Conservation (phyloP, 2,329 filamentous ascomycete species). For the Grosmannia huntii region DNA sequence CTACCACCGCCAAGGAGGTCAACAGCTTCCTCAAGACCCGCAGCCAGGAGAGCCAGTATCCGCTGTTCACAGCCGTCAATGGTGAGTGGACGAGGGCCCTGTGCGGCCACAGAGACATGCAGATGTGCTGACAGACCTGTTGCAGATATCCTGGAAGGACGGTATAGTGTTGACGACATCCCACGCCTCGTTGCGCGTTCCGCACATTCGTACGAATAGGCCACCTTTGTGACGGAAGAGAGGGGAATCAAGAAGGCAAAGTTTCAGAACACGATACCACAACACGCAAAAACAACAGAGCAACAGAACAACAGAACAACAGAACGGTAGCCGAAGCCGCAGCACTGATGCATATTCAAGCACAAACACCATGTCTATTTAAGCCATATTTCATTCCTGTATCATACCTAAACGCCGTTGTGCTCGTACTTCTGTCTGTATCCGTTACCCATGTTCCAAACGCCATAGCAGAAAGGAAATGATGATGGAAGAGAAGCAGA, state of each 20-base stretch:
- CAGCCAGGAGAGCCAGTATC: slow-evolving; percentile 71
- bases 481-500: neutral
- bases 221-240: neutral
- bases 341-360: neutral
- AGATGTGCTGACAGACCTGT: neutral
- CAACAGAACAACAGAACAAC: neutral
- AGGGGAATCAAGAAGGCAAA: neutral
- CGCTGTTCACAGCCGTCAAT: slow-evolving; percentile 82
- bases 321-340: too few relatives aligned
- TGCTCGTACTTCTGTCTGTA: neutral
- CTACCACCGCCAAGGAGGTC: slow-evolving; percentile 81
- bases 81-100: slow-evolving; percentile 16
- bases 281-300: neutral
- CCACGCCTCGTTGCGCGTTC: slow-evolving; percentile 45
- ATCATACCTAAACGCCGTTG: neutral
- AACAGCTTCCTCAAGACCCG: slow-evolving; percentile 74
- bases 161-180: slow-evolving; percentile 67
- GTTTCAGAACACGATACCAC: neutral
- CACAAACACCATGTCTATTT: neutral
- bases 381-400: too few relatives aligned
- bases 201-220: slow-evolving; percentile 3
- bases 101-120: neutral
- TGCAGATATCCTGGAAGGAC: slow-evolving; percentile 58
- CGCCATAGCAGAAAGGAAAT: neutral
- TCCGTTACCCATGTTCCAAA: neutral